phyloP scores from a whole-genome alignment of 1,284 basidiomycete species.

The Lignosus rhinocerotis region DNA sequence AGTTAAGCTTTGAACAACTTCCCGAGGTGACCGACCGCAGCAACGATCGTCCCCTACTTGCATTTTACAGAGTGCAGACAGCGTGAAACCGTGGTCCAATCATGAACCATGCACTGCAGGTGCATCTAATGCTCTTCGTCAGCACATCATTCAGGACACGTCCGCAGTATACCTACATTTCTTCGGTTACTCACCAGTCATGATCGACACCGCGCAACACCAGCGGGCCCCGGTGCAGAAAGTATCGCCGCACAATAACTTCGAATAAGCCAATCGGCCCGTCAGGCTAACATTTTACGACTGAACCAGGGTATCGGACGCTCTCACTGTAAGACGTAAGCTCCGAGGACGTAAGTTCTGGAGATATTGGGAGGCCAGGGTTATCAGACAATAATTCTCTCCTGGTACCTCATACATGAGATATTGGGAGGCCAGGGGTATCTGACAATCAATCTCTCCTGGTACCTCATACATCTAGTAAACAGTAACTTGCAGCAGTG shows the following conservation, averaged over 20 bases:
- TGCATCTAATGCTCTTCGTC: background rate
- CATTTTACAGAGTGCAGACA: background rate
- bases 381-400: too few relatives aligned
- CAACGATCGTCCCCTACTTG: conserved; percentile 3
- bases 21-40: conserved; percentile 14
- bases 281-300: too few relatives aligned
- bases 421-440: too few relatives aligned
- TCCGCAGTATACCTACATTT: background rate
- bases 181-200: background rate
- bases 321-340: too few relatives aligned
- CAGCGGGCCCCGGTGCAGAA: background rate
- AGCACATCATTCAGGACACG: background rate
- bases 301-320: too few relatives aligned
- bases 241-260: background rate
- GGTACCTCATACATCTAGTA: too few relatives aligned
- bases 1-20: background rate
- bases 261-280: too few relatives aligned
- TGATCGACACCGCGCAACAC: background rate
- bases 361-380: too few relatives aligned
- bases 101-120: background rate
- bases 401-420: too few relatives aligned
- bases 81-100: background rate
- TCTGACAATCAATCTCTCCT: too few relatives aligned
- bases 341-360: too few relatives aligned
- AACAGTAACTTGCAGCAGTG: background rate